Base-by-base conservation (phyloP, 2,329 filamentous ascomycete species). In the Ophiostoma himal-ulmi region DNA sequence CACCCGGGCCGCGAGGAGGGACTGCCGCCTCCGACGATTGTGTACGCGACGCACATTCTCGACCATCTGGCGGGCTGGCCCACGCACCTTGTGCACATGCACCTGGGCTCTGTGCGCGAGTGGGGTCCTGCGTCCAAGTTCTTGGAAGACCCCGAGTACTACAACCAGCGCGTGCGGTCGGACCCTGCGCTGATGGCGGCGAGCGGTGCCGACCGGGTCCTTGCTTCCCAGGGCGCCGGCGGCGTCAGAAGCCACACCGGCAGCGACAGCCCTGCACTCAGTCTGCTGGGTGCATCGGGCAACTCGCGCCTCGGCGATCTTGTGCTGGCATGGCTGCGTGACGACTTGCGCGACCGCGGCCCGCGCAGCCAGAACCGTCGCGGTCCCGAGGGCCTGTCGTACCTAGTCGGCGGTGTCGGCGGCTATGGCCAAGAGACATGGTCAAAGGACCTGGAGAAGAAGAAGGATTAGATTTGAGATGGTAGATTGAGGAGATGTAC, bases 31-130 rank as follows among this genome's bases (percentile, higher is more conserved):
- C 73, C 94, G 78, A 97, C 95, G 5, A 92, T 99, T 75, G 93
- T 99, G 39, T 99, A 99, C 78, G 95, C 95, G 8, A 99, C 95
- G 17, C 95, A 99, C 80, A 97, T 99, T 74, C 82, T 99, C 75
- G 95, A 99, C 78, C 97, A 98, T 78, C 82, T 99, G 68, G 93
- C 93, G 0, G 89, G 90, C 26, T 99, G 95, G 95, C 95, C 95
- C 7, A 96, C 92, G 0, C 94, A 99, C 80, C 83, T 99, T 52
- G 94, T 96, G 68, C 94, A 98, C 79, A 97, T 99, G 94, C 90
- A 93, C 77, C 79, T 97, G 66, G 95, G 95, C 37, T 88, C 85
- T 73, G 90, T 97, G 73, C 94, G 92, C 83, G 91, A 96, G 79
- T 96, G 90, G 89, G 94, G 93, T 1, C 81, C 83, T 48, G 88